These are phyloP conservation scores for Papiliotrema nemorosa DNA, from an alignment of 1,284 basidiomycete genomes.

Conservation along the genomic window DNA sequence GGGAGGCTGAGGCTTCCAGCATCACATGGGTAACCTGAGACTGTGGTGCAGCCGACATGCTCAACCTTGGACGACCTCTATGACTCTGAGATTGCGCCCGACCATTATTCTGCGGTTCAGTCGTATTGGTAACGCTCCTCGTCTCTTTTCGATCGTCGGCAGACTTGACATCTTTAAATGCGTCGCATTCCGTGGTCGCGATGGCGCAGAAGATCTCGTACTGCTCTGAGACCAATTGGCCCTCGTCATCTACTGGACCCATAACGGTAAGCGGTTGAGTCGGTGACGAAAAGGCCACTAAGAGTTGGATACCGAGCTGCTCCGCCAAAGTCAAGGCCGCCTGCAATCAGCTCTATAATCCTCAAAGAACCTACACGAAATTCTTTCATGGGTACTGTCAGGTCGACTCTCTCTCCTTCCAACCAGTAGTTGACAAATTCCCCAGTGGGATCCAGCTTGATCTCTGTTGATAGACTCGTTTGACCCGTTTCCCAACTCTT, in stretches of 20 bases:
- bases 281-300: constrained; percentile 40
- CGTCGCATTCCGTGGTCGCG: constrained; percentile 43
- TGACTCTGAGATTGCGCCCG: constrained; percentile 2
- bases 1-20: neutral
- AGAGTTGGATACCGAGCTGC: constrained; percentile 38
- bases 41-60: constrained; percentile 8
- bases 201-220: constrained; percentile 44
- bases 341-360: constrained; percentile 20
- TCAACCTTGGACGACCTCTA: constrained; percentile 18
- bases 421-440: constrained; percentile 46
- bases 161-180: constrained; percentile 21
- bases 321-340: constrained; percentile 44
- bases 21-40: no score
- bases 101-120: neutral
- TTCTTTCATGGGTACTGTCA: constrained; percentile 48
- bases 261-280: constrained; percentile 44
- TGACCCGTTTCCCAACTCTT: constrained; percentile 41
- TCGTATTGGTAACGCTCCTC: neutral
- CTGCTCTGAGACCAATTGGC: constrained; percentile 3
- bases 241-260: constrained; percentile 9
- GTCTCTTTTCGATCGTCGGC: neutral
- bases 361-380: constrained; percentile 40
- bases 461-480: constrained; percentile 38
- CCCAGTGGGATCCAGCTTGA: constrained; percentile 32
- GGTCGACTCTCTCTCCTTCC: constrained; percentile 25